phyloP scores from a whole-genome alignment of 176 grass and related monocot genomes.

The Tillandsia leiboldiana region DNA sequence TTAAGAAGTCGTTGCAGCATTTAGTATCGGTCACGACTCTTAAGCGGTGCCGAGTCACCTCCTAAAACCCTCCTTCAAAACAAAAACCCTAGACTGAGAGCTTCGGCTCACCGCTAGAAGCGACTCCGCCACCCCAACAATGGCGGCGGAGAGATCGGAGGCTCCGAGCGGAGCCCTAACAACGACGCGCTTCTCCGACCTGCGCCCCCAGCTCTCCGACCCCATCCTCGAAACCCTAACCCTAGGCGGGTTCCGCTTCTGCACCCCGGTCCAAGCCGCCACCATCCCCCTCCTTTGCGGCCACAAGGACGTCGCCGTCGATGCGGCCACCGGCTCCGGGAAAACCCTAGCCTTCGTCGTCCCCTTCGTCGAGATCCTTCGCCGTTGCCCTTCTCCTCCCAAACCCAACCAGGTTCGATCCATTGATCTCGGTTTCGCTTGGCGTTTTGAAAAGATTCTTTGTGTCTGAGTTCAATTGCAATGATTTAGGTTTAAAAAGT shows the following conservation, averaged over 20 bases:
- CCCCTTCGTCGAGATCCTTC: constrained; percentile 79
- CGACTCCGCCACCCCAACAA: constrained; percentile 15
- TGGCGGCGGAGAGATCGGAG: constrained; percentile 24
- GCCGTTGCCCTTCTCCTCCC: constrained; percentile 42
- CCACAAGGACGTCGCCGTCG: constrained; percentile 88
- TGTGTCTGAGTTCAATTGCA: too few species aligned
- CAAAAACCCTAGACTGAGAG: too few species aligned
- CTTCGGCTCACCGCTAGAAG: too few species aligned
- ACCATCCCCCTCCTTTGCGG: constrained; percentile 64
- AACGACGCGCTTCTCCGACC: constrained; percentile 46
- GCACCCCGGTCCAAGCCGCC: constrained; percentile 82
- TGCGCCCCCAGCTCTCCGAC: constrained; percentile 45
- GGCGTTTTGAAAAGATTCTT: background rate
- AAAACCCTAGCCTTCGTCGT: constrained; percentile 90
- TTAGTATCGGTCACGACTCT: too few species aligned
- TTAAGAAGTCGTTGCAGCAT: too few species aligned
- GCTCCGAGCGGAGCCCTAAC: constrained; percentile 52
- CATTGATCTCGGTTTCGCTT: background rate
- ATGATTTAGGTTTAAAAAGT: too few species aligned
- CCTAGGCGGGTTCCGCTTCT: constrained; percentile 49
- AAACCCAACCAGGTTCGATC: constrained; percentile 59
- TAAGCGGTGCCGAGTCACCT: too few species aligned
- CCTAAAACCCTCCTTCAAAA: too few species aligned
- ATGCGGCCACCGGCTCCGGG: constrained; percentile 84
- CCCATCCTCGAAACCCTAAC: constrained; percentile 53